Evolutionary conservation across 225 moss, liverwort and hornwort genomes (phyloP), one percentile per base, ranked within the genome.

Genomic region (Takakia lepidozioides): DNA sequence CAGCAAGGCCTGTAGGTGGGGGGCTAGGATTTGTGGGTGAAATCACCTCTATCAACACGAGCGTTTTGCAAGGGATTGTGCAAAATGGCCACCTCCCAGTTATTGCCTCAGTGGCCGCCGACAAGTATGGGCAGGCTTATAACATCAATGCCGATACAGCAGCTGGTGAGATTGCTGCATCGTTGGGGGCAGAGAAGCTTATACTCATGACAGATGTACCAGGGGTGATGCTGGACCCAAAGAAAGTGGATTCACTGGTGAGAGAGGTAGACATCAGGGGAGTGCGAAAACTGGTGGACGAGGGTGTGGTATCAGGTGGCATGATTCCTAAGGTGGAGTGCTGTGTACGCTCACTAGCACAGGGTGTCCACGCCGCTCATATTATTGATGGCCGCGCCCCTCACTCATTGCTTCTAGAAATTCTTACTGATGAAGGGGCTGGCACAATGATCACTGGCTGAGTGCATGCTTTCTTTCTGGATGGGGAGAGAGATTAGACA

Each of bases 191-290:
- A 1, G 91, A 98, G 61, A 98, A 98, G 59, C 60, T 90, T 30
- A 91, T 91, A 29, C 87, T 91, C 38, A 98, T 91, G 90, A 98
- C 95, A 2, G 91, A 98, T 46, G 91, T 91, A 27, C 84, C 91
- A 11, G 95, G 91, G 5, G 47, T 91, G 56, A 84, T 98, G 87
- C 54, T 79, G 16, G 87, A 98, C 27, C 61, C 77, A 38, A 82
- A 78, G 63, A 58, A 82, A 37, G 71, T 63, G 27, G 68, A 55
- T 56, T 78, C 84, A 2, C 60, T 98, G 2, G 73, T 98, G 20
- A 85, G 58, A n/a, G 62, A 57, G 52, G 78, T 90, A 18, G 71
- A 80, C 60, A 85, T 91, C 32, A 98, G 79, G 57, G 80, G 81
- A 5, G 77, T 55, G 25, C 66, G 90, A 39, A 67, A 78, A 48